A percentile compares a stretch with the other conserved stretches of the same genome.
Evolutionary conservation across 1,284 basidiomycete species (phyloP).

Genomic region (Ganoderma lingzhi): DNA sequence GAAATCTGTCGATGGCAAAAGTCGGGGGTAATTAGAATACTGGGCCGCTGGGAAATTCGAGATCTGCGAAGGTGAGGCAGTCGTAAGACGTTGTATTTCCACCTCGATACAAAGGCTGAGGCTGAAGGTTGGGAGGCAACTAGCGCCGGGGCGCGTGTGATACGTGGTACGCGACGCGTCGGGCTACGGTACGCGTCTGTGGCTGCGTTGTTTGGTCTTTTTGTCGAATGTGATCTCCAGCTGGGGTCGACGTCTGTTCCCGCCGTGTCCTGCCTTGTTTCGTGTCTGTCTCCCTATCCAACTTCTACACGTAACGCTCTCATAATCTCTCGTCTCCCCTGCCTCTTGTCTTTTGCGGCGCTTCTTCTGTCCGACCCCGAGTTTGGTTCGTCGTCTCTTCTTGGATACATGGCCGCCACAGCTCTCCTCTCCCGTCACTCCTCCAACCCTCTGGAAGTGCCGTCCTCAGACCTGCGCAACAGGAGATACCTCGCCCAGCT

Average conservation of each 20-base stretch:
- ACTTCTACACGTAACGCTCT: slow-evolving; percentile 6
- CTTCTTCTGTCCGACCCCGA: neutral
- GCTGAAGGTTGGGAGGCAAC: neutral
- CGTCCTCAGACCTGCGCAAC: slow-evolving; percentile 69
- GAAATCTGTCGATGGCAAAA: neutral
- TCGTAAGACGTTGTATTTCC: neutral
- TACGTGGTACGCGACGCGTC: slow-evolving; percentile 22
- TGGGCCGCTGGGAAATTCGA: neutral
- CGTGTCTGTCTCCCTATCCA: neutral
- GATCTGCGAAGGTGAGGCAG: neutral
- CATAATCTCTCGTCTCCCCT: slow-evolving; percentile 2
- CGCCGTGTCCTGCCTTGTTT: slow-evolving; percentile 5
- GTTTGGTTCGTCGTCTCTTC: slow-evolving; percentile 25
- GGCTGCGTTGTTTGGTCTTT: slow-evolving; percentile 27
- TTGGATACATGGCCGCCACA: slow-evolving; percentile 40
- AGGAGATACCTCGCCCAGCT: slow-evolving; percentile 49
- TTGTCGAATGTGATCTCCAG: slow-evolving; percentile 10
- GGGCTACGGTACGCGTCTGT: slow-evolving; percentile 23
- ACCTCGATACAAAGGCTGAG: too few relatives aligned
- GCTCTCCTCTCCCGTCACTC: slow-evolving; percentile 72
- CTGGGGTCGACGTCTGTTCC: neutral
- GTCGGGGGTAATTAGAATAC: neutral
- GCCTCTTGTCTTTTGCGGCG: slow-evolving; percentile 11
- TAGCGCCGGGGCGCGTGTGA: slow-evolving; percentile 9
- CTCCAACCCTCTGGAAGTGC: slow-evolving; percentile 78